Percentiles rank a stretch among this genome's conserved stretches.
phyloP scores from a whole-genome alignment of 768 basidiomycete genomes.

The Brasilioporus rufonigricans region DNA sequence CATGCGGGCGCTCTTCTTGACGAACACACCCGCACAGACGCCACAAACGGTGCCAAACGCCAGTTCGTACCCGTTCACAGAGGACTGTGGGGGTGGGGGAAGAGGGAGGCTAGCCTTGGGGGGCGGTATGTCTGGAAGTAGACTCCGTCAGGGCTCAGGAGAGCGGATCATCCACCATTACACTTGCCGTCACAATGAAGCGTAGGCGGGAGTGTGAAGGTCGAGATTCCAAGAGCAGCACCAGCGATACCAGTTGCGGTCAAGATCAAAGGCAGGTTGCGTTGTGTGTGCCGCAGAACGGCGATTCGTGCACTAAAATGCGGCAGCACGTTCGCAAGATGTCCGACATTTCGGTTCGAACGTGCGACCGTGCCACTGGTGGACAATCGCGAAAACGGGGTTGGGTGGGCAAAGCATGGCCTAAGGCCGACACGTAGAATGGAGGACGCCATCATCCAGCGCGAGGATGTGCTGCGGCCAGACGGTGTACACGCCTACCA shows the following conservation, averaged over 20 bases:
- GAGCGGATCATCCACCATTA: neutral
- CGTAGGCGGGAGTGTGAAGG: constrained; percentile 29
- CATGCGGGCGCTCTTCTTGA: constrained; percentile 90
- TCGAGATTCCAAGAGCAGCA: constrained; percentile 44
- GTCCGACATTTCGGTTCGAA: constrained; percentile 3
- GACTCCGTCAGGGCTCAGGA: constrained; percentile 4
- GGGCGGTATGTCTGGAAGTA: constrained; percentile 8
- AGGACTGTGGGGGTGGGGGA: constrained; percentile 61
- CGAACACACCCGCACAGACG: constrained; percentile 86
- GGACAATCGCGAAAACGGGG: neutral
- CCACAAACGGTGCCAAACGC: constrained; percentile 88
- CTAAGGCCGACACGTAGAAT: constrained; percentile 21
- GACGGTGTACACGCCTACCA: neutral
- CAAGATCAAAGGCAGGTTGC: constrained; percentile 18
- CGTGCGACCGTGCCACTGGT: neutral
- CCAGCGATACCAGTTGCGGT: constrained; percentile 37
- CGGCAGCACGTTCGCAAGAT: neutral
- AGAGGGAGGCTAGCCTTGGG: constrained; percentile 11
- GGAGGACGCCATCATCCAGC: constrained; percentile 10
- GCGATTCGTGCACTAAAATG: neutral
- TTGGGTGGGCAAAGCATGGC: constrained; percentile 2
- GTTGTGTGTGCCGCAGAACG: constrained; percentile 5
- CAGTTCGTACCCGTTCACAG: constrained; percentile 77
- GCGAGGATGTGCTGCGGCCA: neutral
- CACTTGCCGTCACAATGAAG: constrained; percentile 56